Evolutionary conservation across 768 basidiomycete species (phyloP).

Genomic region (Pleurotus platypus): DNA sequence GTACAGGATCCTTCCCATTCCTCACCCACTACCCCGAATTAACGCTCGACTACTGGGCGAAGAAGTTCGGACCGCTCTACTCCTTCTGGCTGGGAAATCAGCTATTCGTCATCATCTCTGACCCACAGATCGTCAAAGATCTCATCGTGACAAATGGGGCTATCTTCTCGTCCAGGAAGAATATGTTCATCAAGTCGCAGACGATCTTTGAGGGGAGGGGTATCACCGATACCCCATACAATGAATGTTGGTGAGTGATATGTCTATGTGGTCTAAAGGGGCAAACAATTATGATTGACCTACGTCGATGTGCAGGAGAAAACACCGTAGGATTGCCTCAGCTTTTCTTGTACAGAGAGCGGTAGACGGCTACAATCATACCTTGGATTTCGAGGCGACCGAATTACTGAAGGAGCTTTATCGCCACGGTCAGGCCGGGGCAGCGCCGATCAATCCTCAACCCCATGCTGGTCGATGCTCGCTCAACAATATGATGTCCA

Average conservation of each 20-base stretch:
- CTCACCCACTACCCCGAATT: constrained; percentile 41
- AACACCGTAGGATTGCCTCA: constrained; percentile 37
- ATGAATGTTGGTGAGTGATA: constrained; percentile 32
- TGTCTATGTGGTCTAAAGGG: neutral
- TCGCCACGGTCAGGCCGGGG: constrained; percentile 26
- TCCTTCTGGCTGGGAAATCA: constrained; percentile 46
- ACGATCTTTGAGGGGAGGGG: constrained; percentile 39
- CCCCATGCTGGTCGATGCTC: constrained; percentile 34
- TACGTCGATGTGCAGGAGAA: constrained; percentile 23
- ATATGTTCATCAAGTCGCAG: constrained; percentile 40
- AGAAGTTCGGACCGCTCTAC: constrained; percentile 38
- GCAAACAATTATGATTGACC: neutral
- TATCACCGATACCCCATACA: constrained; percentile 41
- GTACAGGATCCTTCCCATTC: constrained; percentile 31
- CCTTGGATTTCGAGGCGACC: constrained; percentile 35
- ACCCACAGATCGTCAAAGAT: constrained; percentile 39
- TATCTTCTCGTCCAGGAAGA: constrained; percentile 46
- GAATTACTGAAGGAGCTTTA: constrained; percentile 35
- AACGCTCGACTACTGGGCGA: constrained; percentile 37
- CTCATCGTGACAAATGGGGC: constrained; percentile 41
- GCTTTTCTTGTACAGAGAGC: constrained; percentile 28
- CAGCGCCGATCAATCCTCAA: constrained; percentile 32
- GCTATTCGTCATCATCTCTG: constrained; percentile 43
- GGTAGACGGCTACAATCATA: constrained; percentile 29
- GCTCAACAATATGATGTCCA: constrained; percentile 41